Conservation (phyloP, 2,329 filamentous ascomycete species). For the Stromatinia cepivora region DNA sequence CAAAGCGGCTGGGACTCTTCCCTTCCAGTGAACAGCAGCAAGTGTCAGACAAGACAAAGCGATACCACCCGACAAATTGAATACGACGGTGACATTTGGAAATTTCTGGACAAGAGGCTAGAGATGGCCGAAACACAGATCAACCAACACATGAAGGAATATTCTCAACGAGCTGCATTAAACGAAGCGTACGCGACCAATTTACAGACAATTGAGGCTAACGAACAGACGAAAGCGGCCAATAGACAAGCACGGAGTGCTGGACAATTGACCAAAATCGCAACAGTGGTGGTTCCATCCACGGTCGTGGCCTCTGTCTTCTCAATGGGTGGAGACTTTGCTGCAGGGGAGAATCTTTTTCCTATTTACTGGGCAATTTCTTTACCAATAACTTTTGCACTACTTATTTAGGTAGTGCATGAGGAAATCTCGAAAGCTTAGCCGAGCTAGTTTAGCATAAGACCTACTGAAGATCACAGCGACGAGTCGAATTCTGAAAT, state of each 20-base stretch:
- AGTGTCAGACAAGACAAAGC: background rate
- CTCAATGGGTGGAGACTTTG: background rate
- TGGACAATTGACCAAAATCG: background rate
- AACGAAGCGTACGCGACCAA: background rate
- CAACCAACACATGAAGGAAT: background rate
- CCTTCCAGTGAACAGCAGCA: background rate
- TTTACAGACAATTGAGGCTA: background rate
- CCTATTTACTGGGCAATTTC: background rate
- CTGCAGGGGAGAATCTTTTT: background rate
- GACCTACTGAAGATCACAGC: background rate
- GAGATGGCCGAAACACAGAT: background rate
- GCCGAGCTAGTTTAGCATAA: background rate
- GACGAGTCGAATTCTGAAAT: background rate
- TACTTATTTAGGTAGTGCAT: background rate
- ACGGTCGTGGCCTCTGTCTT: background rate
- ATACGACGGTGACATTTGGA: background rate
- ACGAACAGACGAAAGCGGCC: background rate
- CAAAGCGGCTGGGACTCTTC: background rate
- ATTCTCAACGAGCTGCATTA: background rate
- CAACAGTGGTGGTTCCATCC: background rate
- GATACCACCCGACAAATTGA: background rate
- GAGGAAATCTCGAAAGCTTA: background rate
- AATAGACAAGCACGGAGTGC: background rate
- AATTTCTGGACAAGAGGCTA: background rate
- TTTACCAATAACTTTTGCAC: background rate